These are phyloP conservation scores for Phytophthora pini DNA, from an alignment of 352 stramenopile species.

Conservation along the genomic window DNA sequence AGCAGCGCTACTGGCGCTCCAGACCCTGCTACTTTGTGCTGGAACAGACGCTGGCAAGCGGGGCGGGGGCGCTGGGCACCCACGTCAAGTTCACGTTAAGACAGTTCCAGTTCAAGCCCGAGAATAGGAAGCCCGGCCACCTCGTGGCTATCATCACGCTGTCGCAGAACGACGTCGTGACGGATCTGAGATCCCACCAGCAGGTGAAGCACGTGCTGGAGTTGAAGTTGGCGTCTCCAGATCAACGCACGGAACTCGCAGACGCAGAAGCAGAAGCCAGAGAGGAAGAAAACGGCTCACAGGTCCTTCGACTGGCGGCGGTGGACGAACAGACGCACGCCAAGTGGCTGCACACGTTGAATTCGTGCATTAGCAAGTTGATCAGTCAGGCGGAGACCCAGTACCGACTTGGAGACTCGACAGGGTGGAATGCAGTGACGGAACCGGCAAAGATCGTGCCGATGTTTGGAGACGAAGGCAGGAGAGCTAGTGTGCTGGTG, in stretches of 20 bases:
- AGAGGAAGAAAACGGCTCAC: slow-evolving; percentile 8
- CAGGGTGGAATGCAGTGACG: slow-evolving; percentile 21
- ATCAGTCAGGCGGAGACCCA: slow-evolving; percentile 45
- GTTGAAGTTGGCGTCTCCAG: slow-evolving; percentile 36
- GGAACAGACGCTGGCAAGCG: slow-evolving; percentile 34
- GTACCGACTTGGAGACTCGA: slow-evolving; percentile 28
- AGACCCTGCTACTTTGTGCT: slow-evolving; percentile 69
- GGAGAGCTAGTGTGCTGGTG: slow-evolving; percentile 20
- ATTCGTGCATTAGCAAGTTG: slow-evolving; percentile 53
- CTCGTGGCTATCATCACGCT: slow-evolving; percentile 55
- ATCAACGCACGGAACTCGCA: slow-evolving; percentile 23
- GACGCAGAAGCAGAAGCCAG: slow-evolving; percentile 6
- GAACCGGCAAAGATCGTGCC: slow-evolving; percentile 42
- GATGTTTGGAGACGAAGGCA: slow-evolving; percentile 37
- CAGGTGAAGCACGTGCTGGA: slow-evolving; percentile 64
- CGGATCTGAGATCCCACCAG: slow-evolving; percentile 49
- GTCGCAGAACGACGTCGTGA: slow-evolving; percentile 61
- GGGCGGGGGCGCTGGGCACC: not conserved
- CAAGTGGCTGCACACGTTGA: slow-evolving; percentile 57
- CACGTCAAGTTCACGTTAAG: slow-evolving; percentile 43
- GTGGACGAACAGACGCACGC: slow-evolving; percentile 39
- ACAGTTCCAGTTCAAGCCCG: slow-evolving; percentile 55
- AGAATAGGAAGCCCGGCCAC: slow-evolving; percentile 33
- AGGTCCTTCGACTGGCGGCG: slow-evolving; percentile 52
- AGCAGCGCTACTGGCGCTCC: slow-evolving; percentile 65